phyloP scores from a whole-genome alignment of 495 filamentous ascomycete genomes.

The Annulohypoxylon stygium region DNA sequence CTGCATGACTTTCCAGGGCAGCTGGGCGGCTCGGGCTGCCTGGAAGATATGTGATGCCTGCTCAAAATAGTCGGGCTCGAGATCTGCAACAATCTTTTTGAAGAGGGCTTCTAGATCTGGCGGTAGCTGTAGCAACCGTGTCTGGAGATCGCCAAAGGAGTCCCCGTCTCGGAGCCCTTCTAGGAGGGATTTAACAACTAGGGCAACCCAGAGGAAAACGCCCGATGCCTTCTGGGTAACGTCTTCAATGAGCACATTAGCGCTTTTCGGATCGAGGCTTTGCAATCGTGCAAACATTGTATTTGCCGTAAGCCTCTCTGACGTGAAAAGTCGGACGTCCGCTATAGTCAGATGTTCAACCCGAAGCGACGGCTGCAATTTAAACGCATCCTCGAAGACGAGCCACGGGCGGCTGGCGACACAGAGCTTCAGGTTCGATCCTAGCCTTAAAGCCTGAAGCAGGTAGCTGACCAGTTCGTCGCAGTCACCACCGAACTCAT shows the following conservation, averaged over 20 bases:
- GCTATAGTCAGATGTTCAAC: conserved; percentile 15
- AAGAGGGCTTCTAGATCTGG: background rate
- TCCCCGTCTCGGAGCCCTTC: conserved; percentile 46
- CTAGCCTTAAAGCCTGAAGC: background rate
- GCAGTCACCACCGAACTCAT: conserved; percentile 15
- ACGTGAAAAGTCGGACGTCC: conserved; percentile 11
- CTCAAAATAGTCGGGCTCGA: too few species aligned
- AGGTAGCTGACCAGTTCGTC: conserved; percentile 4
- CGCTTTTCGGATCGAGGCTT: background rate
- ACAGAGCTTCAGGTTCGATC: conserved; percentile 16
- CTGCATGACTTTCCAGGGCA: too few species aligned
- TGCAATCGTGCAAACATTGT: background rate
- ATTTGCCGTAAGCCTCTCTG: background rate
- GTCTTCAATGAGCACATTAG: conserved; percentile 31
- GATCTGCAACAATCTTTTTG: too few species aligned
- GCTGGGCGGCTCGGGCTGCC: too few species aligned
- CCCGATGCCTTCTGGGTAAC: conserved; percentile 52
- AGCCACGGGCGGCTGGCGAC: conserved; percentile 17
- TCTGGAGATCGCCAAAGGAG: conserved; percentile 23
- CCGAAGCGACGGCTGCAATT: background rate
- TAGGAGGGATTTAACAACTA: conserved; percentile 41
- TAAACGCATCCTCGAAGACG: conserved; percentile 7
- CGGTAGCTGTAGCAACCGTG: conserved; percentile 29
- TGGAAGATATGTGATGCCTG: too few species aligned
- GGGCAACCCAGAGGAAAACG: conserved; percentile 60